Conservation (phyloP, 768 basidiomycete species). For the Rhodotorula babjevae region DNA sequence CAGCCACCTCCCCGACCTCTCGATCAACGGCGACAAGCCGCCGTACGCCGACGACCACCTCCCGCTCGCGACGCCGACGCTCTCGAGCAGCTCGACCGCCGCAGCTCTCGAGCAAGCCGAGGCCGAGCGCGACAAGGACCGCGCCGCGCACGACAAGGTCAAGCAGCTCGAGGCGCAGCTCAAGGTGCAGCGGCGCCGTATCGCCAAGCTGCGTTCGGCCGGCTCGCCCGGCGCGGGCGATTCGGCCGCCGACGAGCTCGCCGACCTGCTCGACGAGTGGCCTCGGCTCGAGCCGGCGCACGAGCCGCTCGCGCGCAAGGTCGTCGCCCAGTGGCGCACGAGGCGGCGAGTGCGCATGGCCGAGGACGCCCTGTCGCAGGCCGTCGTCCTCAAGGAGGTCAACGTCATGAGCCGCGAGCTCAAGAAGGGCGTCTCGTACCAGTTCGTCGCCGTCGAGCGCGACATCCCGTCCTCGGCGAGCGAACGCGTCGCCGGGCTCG, state of each 20-base stretch:
- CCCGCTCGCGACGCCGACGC: slow-evolving; percentile 1
- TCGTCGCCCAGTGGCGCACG: slow-evolving; percentile 76
- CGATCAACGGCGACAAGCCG: slow-evolving; percentile 51
- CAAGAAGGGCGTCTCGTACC: slow-evolving; percentile 78
- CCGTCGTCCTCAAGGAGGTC: slow-evolving; percentile 84
- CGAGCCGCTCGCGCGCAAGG: slow-evolving; percentile 44
- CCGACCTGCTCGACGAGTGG: slow-evolving; percentile 28
- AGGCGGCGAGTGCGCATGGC: slow-evolving; percentile 88
- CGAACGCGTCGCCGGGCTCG: slow-evolving; percentile 77
- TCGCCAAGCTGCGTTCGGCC: slow-evolving; percentile 16
- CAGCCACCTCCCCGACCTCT: slow-evolving; percentile 58
- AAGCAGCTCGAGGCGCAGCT: slow-evolving; percentile 31
- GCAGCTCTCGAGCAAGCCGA: slow-evolving; percentile 50
- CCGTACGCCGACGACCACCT: slow-evolving; percentile 7
- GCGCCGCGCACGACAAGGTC: slow-evolving; percentile 33
- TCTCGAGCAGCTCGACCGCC: slow-evolving; percentile 50
- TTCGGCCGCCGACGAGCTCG: slow-evolving; percentile 4
- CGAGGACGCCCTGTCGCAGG: slow-evolving; percentile 75
- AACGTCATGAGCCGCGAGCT: slow-evolving; percentile 89
- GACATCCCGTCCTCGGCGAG: slow-evolving; percentile 75
- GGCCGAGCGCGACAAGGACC: slow-evolving; percentile 55
- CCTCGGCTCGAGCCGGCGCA: slow-evolving; percentile 23
- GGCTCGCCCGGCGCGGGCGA: neutral
- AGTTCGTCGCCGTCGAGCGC: slow-evolving; percentile 84
- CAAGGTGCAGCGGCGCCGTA: slow-evolving; percentile 18